These are phyloP conservation scores for Lepidium didymum DNA, from an alignment of 345 rosid genomes.

Conservation along the genomic window DNA sequence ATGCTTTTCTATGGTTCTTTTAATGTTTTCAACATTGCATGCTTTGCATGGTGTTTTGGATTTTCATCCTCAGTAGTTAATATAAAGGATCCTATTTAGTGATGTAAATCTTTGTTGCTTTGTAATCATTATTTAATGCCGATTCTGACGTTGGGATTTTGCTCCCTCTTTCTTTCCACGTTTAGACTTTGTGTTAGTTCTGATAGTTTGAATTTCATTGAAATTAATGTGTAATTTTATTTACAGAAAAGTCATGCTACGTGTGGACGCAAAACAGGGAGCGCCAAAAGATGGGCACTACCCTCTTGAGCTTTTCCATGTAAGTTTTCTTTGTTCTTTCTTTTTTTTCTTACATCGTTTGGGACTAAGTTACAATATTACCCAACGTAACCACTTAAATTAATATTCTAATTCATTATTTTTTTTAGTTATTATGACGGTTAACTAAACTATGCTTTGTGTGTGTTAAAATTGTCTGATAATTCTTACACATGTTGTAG, in stretches of 20 bases:
- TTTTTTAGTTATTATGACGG: background rate
- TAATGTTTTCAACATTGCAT: background rate
- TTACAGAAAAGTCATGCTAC: slow-evolving; percentile 84
- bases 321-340: slow-evolving; percentile 14
- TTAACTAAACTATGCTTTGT: background rate
- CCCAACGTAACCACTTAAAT: background rate
- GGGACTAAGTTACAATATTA: background rate
- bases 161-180: background rate
- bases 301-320: slow-evolving; percentile 88
- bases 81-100: background rate
- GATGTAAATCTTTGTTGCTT: background rate
- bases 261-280: slow-evolving; percentile 94
- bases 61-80: background rate
- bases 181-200: background rate
- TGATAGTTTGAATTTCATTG: background rate
- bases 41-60: background rate
- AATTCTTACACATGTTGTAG: slow-evolving; percentile 28
- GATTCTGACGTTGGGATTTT: slow-evolving; percentile 1
- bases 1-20: background rate
- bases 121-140: background rate
- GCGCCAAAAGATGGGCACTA: slow-evolving; percentile 86
- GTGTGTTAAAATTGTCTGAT: background rate
- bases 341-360: background rate
- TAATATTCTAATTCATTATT: background rate
- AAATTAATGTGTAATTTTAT: background rate